Conservation (phyloP, 148 eudicot species). For the Fagopyrum esculentum region DNA sequence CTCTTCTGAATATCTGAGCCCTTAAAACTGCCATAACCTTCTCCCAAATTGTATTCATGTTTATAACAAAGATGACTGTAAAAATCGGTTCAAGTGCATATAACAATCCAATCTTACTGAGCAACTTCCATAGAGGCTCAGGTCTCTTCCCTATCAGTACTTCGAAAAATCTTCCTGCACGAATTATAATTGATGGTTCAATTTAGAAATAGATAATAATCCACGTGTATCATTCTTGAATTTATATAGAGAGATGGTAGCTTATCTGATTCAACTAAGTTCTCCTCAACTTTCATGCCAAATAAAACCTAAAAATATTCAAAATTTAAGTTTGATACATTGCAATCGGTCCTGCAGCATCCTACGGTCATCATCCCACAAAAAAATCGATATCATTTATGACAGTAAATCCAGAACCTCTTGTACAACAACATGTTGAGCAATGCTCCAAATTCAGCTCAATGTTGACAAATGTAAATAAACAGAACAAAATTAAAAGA, state of each 20-base stretch:
- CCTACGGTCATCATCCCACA: not conserved
- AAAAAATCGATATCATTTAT: not conserved
- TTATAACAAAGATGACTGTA: slow-evolving; percentile 68
- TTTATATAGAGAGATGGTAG: too few species aligned
- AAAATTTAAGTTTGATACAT: not conserved
- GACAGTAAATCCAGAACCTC: not conserved
- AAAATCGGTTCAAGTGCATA: slow-evolving; percentile 85
- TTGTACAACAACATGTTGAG: not conserved
- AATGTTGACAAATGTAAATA: not conserved
- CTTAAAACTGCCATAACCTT: slow-evolving; percentile 93
- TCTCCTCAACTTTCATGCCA: too few species aligned
- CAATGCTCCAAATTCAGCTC: not conserved
- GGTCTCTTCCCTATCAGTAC: slow-evolving; percentile 67
- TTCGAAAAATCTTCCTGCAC: slow-evolving; percentile 78
- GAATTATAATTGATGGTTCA: not conserved
- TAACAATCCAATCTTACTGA: slow-evolving; percentile 57
- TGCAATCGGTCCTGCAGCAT: not conserved
- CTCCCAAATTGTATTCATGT: slow-evolving; percentile 91
- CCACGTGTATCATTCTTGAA: not conserved
- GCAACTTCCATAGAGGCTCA: slow-evolving; percentile 69
- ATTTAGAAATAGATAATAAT: not conserved
- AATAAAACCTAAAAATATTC: too few species aligned
- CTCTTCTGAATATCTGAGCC: slow-evolving; percentile 84
- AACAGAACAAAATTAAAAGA: not conserved
- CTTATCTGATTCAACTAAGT: too few species aligned